Evolutionary conservation across 805 yeast species (phyloP), one percentile per base, ranked within the genome.

Genomic region (Brettanomyces nanus): DNA sequence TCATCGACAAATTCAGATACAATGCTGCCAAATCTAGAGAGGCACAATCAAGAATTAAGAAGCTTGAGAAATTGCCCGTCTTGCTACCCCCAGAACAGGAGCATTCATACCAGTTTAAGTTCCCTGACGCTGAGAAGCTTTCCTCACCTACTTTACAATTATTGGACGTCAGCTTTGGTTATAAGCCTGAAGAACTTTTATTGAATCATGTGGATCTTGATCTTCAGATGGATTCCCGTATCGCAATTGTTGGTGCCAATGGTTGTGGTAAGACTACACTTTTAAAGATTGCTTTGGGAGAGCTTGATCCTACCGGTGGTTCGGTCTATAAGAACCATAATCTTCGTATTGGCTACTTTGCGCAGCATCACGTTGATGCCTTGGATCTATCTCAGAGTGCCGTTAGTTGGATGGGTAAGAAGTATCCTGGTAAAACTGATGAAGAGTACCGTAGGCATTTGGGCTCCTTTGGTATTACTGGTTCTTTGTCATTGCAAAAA

Each of bases 241-340:
- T 92, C 51, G 98, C 97, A 0, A 69, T 92, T 43, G 95, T 92
- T 42, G 99, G 99, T 73, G 97, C 97, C 43, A 92, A 92, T 59
- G 99, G 99, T 67, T 85, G 96, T 56, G 99, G 99, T 83, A 92
- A 92, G 61, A 89, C 98, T 9, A 92, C 99, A 3, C 67, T 92
- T 44, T 71, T 92, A 55, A 90, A 90, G 59, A 66, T 92, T 31
- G 67, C 92, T 49, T 79, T 89, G 75, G 96, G 85, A 45, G 75
- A 68, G 47, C 64, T 83, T 37, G 65, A 66, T 18, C 97, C 98
- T 2, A 54, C 77, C 31, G 68, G 64, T n/a, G 98, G 98, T 39
- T 69, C 72, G 39, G 81, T 89, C 17, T 73, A 85, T 18, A 75
- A 76, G 46, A 89, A 92, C 54, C 81, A 92, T 31, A 73, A 97